Percentiles rank a stretch among this genome's conserved stretches.
Evolutionary conservation across 768 basidiomycete genomes (phyloP).

Genomic region (Leccinellum rugosiceps): DNA sequence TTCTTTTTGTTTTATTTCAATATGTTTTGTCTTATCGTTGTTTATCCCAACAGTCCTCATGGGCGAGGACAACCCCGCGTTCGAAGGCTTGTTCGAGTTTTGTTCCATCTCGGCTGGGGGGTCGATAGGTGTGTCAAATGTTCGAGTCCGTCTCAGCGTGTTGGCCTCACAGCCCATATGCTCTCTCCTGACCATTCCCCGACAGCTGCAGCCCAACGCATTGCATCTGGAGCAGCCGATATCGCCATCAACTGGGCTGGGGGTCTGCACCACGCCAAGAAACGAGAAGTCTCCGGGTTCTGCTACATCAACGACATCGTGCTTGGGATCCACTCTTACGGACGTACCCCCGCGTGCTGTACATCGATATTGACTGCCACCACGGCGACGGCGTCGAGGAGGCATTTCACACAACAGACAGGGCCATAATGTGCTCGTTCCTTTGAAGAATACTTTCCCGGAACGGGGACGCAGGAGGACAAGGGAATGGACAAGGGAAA

Average conservation of each 20-base stretch:
- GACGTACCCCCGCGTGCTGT: slow-evolving; percentile 81
- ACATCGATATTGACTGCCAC: slow-evolving; percentile 98
- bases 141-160: too few relatives aligned
- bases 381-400: slow-evolving; percentile 99
- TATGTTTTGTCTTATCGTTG: slow-evolving; percentile 3
- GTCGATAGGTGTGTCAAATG: slow-evolving; percentile 65
- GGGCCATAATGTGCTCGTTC: slow-evolving; percentile 96
- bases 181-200: background rate
- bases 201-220: slow-evolving; percentile 73
- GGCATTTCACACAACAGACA: slow-evolving; percentile 95
- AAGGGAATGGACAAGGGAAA: slow-evolving; percentile 79
- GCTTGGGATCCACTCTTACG: slow-evolving; percentile 85
- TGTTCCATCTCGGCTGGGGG: slow-evolving; percentile 96
- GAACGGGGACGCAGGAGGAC: slow-evolving; percentile 81
- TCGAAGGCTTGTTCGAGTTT: slow-evolving; percentile 96
- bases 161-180: too few relatives aligned
- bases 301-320: slow-evolving; percentile 99
- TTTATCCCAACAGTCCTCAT: slow-evolving; percentile 46
- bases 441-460: slow-evolving; percentile 88
- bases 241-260: slow-evolving; percentile 97
- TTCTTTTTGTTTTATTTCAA: background rate
- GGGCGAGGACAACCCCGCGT: slow-evolving; percentile 95
- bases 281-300: slow-evolving; percentile 95
- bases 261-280: slow-evolving; percentile 98
- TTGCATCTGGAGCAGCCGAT: slow-evolving; percentile 76